A percentile compares a stretch with the other conserved stretches of the same genome.
Conservation (phyloP, 2,329 filamentous ascomycete genomes). For the Pezicula neosporulosa region DNA sequence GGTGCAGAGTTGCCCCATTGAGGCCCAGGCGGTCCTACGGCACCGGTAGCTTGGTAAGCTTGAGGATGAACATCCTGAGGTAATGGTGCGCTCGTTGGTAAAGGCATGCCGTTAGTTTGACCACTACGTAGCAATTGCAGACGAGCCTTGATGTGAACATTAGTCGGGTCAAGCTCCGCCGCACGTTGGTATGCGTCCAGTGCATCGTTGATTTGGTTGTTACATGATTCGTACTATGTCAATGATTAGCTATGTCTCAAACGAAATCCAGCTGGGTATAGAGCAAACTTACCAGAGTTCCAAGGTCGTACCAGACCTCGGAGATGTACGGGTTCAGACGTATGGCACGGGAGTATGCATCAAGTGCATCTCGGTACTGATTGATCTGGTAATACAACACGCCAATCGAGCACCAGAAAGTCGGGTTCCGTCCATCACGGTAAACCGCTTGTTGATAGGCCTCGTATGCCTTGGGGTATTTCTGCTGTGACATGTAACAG, state of each 20-base stretch:
- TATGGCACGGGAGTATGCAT: slow-evolving; percentile 96
- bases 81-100: slow-evolving; percentile 74
- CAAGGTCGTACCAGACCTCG: slow-evolving; percentile 98
- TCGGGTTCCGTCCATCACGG: slow-evolving; percentile 93
- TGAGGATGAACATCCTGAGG: slow-evolving; percentile 96
- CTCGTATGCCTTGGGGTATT: slow-evolving; percentile 97
- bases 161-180: slow-evolving; percentile 87
- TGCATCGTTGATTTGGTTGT: slow-evolving; percentile 96
- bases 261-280: slow-evolving; percentile 12
- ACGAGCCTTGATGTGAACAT: slow-evolving; percentile 94
- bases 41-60: slow-evolving; percentile 80
- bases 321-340: slow-evolving; percentile 97
- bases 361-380: slow-evolving; percentile 95
- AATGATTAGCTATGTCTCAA: slow-evolving; percentile 19
- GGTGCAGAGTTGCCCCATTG: slow-evolving; percentile 82
- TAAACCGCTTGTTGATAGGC: slow-evolving; percentile 99
- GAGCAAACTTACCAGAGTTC: slow-evolving; percentile 73
- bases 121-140: slow-evolving; percentile 85
- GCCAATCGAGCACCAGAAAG: slow-evolving; percentile 99
- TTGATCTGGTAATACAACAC: slow-evolving; percentile 99
- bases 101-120: slow-evolving; percentile 66
- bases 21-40: slow-evolving; percentile 79
- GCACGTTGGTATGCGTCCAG: slow-evolving; percentile 93
- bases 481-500: slow-evolving; percentile 99
- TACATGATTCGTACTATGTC: slow-evolving; percentile 88